A percentile compares a stretch with the other conserved stretches of the same genome.
These are phyloP conservation scores for Penicillium fuscoglaucum DNA, from an alignment of 2,329 filamentous ascomycete genomes.

Conservation along the genomic window DNA sequence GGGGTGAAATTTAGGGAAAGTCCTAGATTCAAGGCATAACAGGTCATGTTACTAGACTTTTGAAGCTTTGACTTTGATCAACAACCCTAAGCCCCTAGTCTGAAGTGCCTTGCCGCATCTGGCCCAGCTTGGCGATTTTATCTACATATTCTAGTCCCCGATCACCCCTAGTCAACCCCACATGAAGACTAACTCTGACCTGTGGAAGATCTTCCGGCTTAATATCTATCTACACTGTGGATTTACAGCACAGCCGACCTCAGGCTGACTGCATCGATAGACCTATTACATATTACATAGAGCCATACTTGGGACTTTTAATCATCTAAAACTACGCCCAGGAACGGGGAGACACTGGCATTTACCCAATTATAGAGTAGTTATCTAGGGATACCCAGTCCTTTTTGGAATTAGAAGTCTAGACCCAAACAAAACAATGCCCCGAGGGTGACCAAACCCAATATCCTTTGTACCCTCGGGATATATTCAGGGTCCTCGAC, in stretches of 20 bases:
- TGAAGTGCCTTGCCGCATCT: conserved; percentile 3
- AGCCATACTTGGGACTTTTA: background rate
- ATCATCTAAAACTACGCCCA: background rate
- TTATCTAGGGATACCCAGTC: conserved; percentile 1
- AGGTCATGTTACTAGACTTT: background rate
- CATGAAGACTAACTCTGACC: background rate
- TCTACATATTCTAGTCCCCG: background rate
- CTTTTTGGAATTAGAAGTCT: background rate
- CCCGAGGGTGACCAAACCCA: background rate
- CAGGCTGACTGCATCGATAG: background rate
- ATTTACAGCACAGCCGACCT: background rate
- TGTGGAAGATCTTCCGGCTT: background rate
- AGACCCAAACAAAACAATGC: background rate
- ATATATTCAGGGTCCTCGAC: background rate
- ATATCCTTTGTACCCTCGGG: background rate
- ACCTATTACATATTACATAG: background rate
- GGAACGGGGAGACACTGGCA: background rate
- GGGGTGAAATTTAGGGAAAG: background rate
- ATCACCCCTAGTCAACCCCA: background rate
- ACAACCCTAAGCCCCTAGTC: background rate
- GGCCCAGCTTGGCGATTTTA: conserved; percentile 1
- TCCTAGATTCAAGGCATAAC: background rate
- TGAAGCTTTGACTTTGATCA: conserved; percentile 1
- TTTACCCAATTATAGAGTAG: background rate
- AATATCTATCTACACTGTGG: background rate